A percentile compares a stretch with the other conserved stretches of the same genome.
Evolutionary conservation across 192 early-diverging fungal species (phyloP).

Genomic region (Glomus cerebriforme): DNA sequence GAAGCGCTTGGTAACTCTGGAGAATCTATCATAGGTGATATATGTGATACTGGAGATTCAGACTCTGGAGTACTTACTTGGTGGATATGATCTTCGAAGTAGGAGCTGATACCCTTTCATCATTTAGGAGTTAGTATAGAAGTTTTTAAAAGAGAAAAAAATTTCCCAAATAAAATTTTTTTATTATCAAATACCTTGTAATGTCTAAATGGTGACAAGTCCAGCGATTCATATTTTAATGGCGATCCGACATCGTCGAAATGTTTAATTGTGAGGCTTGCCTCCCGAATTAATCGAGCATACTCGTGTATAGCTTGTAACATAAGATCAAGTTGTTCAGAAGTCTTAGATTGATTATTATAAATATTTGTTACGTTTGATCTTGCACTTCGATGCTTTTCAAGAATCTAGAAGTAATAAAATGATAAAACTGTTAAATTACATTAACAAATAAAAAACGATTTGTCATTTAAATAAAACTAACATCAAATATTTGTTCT

Average conservation of each 20-base stretch:
- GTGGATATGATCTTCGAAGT: conserved; percentile 30
- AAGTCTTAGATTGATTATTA: conserved; percentile 24
- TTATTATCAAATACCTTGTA: conserved; percentile 6
- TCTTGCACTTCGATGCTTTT: conserved; percentile 20
- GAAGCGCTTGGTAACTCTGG: conserved; percentile 8
- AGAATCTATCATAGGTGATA: not conserved
- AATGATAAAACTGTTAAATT: not conserved
- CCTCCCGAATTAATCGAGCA: conserved; percentile 31
- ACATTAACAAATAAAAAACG: no score
- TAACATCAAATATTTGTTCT: conserved; percentile 30
- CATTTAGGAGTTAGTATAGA: not conserved
- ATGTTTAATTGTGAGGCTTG: conserved; percentile 30
- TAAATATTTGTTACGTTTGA: conserved; percentile 3
- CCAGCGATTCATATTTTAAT: conserved; percentile 30
- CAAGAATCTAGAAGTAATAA: conserved; percentile 14
- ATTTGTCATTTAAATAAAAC: no score
- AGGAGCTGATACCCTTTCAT: conserved; percentile 28
- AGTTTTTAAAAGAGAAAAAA: conserved; percentile 1
- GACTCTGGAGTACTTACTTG: not conserved
- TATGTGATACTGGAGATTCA: not conserved
- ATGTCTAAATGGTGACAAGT: conserved; percentile 29
- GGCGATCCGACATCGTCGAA: conserved; percentile 26
- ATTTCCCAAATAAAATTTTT: not conserved
- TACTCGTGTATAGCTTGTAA: conserved; percentile 34
- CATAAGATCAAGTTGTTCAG: conserved; percentile 29